Base-by-base conservation (phyloP, 768 basidiomycete species). In the Floccularia luteovirens region DNA sequence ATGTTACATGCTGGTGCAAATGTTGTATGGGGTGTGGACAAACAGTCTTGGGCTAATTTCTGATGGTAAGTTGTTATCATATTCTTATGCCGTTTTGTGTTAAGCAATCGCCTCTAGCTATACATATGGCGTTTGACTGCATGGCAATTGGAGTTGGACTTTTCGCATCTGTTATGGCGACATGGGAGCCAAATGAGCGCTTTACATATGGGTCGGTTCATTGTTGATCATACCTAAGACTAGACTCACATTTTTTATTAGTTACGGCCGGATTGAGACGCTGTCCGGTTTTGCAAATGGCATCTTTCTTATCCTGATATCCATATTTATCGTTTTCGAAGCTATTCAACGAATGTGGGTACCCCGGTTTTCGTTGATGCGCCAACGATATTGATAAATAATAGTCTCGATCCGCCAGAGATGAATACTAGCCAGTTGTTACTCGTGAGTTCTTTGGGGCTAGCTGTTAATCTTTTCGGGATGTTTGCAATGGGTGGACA, bases 41-140 rank as follows among this genome's bases (percentile, higher is more conserved):
- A 99, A 99, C 52, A 91, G 88, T 49, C 61, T 99, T 34, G 96
- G 96, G 4, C 66, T 99, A 24, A 98, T 99, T 42, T 96, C 92
- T 7, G 96, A 99, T 56, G 93, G 94, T 94, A 44, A 33, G 55
- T 46, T 6, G n/a, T n/a, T 43, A 36, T 46, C 5, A 38, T 39
- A 6, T 23, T 14, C 36, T 42, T 34, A 44, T 14, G 14, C 10
- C 12, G 17, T 16, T 36, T 8, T 31, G 39, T 35, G 21, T 41
- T 24, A 48, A 11, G 16, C 4, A 25, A 23, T 39, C 25, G n/a
- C 31, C 21, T 41, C 4, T 48, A 98, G 94, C 96, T 16, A 98
- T 99, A 25, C 96, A 99, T 55, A 99, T 98, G 96, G 90, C 91
- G 8, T 99, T 99, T 50, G 96, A 99, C 62, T 98, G 96, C 55